Percentiles rank a stretch among this genome's conserved stretches.
Evolutionary conservation across 1,139 yeast species (phyloP).

Genomic region (Geotrichum phurueaensis): DNA sequence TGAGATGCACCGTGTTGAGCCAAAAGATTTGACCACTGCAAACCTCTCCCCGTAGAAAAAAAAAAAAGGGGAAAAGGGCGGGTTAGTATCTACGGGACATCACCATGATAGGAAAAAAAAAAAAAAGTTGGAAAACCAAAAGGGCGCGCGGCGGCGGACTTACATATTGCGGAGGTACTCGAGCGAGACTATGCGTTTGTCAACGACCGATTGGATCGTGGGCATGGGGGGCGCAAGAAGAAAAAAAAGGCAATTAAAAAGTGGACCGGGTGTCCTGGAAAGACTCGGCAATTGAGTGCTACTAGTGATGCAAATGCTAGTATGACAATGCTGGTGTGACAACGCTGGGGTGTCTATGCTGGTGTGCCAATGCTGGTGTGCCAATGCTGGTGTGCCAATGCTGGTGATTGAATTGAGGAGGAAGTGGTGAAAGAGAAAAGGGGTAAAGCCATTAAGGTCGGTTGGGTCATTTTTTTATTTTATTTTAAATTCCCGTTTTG

Average conservation of each 20-base stretch:
- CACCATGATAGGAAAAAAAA: neutral
- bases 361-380: neutral
- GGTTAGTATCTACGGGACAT: constrained; percentile 2
- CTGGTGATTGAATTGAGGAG: neutral
- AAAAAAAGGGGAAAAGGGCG: too few species aligned
- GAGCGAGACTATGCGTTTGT: constrained; percentile 12
- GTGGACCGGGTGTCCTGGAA: neutral
- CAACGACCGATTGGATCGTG: constrained; percentile 14
- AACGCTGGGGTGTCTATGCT: too few species aligned
- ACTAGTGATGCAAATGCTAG: too few species aligned
- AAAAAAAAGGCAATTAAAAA: neutral
- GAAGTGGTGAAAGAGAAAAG: neutral
- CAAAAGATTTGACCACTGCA: constrained; percentile 25
- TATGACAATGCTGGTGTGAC: too few species aligned
- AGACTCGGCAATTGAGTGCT: too few species aligned
- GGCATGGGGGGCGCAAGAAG: neutral
- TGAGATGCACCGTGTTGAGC: constrained; percentile 25
- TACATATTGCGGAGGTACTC: constrained; percentile 29
- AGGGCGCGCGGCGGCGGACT: constrained; percentile 10
- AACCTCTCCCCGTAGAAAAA: neutral
- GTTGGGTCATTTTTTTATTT: neutral
- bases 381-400: neutral
- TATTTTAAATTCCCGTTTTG: too few species aligned
- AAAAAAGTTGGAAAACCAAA: neutral
- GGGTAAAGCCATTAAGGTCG: neutral